Conservation (phyloP, 2,329 filamentous ascomycete species). For the Sporothrix pseudoabietina region DNA sequence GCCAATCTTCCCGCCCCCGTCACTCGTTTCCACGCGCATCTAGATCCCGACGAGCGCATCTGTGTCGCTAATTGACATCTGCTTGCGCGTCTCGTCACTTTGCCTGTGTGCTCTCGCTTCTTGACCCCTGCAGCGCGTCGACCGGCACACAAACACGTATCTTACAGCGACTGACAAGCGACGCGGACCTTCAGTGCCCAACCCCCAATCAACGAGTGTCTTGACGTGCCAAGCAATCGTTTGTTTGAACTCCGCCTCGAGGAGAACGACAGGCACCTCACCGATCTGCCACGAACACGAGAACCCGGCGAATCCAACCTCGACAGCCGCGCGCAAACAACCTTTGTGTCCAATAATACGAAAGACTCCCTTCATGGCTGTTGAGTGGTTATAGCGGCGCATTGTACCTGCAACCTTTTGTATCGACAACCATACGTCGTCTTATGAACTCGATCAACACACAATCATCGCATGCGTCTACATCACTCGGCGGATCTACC, state of each 20-base stretch:
- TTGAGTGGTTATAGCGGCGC: conserved; percentile 42
- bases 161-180: neutral
- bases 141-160: conserved; percentile 1
- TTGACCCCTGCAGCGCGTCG: conserved; percentile 16
- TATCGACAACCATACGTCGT: conserved; percentile 43
- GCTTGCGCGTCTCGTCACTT: neutral
- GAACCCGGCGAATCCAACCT: neutral
- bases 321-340: neutral
- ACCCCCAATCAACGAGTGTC: neutral
- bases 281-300: neutral
- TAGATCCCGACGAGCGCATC: neutral
- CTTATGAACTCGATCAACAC: conserved; percentile 97
- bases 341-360: no score
- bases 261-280: neutral
- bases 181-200: neutral
- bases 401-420: conserved; percentile 37
- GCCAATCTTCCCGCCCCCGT: conserved; percentile 14
- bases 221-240: neutral
- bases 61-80: neutral
- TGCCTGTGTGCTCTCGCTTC: neutral
- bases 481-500: conserved; percentile 55
- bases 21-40: conserved; percentile 19
- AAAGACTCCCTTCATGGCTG: conserved; percentile 53
- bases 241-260: neutral
- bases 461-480: conserved; percentile 79